These are phyloP conservation scores for Protostelium mycophagum DNA, from an alignment of 78 protist species.

Conservation along the genomic window DNA sequence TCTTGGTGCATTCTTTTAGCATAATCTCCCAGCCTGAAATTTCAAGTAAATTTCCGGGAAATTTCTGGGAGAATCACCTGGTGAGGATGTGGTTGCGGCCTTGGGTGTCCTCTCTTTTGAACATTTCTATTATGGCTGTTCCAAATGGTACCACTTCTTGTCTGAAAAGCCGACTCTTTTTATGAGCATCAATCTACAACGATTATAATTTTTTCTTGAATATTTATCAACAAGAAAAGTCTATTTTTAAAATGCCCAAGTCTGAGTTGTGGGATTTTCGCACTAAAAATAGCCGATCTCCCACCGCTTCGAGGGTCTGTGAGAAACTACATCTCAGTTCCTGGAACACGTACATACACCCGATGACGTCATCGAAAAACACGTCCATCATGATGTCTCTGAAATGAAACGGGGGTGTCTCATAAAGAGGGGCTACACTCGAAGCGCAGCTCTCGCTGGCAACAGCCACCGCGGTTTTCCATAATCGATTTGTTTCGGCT, in stretches of 20 bases:
- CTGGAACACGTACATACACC: neutral
- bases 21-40: neutral
- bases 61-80: neutral
- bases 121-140: neutral
- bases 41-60: neutral
- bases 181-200: neutral
- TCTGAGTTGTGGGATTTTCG: no score
- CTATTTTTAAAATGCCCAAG: no score
- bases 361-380: neutral
- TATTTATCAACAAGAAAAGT: no score
- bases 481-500: neutral
- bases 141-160: neutral
- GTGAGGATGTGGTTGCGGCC: neutral
- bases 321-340: neutral
- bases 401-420: neutral
- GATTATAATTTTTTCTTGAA: neutral
- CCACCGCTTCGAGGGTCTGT: neutral
- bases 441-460: neutral
- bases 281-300: no score
- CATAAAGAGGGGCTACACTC: neutral
- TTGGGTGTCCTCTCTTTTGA: neutral
- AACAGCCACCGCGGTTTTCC: neutral
- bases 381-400: neutral
- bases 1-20: neutral
- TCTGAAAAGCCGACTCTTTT: neutral